These are phyloP conservation scores for Penicillium occitanis DNA, from an alignment of 2,329 filamentous ascomycete genomes.

Conservation along the genomic window DNA sequence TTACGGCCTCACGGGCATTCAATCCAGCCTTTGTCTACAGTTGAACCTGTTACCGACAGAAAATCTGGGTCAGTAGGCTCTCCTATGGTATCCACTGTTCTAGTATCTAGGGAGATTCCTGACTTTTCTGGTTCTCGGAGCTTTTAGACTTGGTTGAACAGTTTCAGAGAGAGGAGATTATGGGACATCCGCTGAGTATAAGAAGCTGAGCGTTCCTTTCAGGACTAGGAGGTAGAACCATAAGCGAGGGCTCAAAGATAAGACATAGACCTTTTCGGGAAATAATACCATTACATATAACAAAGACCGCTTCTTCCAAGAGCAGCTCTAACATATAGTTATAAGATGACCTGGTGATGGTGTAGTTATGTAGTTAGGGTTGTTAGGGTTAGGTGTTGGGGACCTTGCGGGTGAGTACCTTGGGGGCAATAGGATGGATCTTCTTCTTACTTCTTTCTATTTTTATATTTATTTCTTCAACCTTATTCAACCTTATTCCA, in stretches of 20 bases:
- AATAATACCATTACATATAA: background rate
- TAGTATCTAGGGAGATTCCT: background rate
- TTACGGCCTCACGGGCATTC: background rate
- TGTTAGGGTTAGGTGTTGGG: background rate
- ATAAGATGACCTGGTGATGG: background rate
- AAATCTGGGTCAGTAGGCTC: background rate
- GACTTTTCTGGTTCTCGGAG: background rate
- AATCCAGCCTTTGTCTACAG: background rate
- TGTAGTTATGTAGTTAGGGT: background rate
- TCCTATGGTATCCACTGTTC: background rate
- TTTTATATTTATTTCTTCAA: background rate
- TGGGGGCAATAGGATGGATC: background rate
- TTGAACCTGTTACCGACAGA: background rate
- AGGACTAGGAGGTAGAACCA: background rate
- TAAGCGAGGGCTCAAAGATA: background rate
- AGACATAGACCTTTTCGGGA: background rate
- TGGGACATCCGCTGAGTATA: background rate
- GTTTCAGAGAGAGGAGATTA: background rate
- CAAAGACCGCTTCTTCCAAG: background rate
- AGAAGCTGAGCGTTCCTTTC: background rate
- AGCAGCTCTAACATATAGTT: background rate
- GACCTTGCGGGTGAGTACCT: conserved; percentile 12
- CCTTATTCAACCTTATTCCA: conserved; percentile 5
- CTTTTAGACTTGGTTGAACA: background rate
- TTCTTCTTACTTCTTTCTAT: background rate